These are phyloP conservation scores for Umbelopsis ramanniana DNA, from an alignment of 192 early-diverging fungal genomes.

Conservation along the genomic window DNA sequence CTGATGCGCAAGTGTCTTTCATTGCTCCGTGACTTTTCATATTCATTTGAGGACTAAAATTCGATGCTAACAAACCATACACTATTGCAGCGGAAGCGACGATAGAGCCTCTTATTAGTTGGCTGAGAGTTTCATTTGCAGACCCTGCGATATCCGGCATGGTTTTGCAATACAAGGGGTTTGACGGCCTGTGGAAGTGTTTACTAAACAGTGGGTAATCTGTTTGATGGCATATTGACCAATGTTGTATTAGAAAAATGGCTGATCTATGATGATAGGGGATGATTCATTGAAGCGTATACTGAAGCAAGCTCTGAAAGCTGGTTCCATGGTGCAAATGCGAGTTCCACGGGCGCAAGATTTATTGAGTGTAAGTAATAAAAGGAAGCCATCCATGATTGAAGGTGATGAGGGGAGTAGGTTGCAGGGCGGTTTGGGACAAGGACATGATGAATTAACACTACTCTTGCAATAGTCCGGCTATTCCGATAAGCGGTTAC, in stretches of 20 bases:
- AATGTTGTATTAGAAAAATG: not conserved
- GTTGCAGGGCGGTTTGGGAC: too few relatives aligned
- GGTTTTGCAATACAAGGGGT: slow-evolving; percentile 45
- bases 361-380: slow-evolving; percentile 40
- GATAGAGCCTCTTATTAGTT: slow-evolving; percentile 42
- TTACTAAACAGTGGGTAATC: slow-evolving; percentile 39
- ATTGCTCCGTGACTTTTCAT: not conserved
- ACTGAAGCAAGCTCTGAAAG: slow-evolving; percentile 37
- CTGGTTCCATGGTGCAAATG: slow-evolving; percentile 37
- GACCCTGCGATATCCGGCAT: slow-evolving; percentile 41
- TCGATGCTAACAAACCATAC: not conserved
- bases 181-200: slow-evolving; percentile 47
- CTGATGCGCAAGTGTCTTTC: slow-evolving; percentile 33
- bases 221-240: not conserved
- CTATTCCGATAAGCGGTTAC: slow-evolving; percentile 42
- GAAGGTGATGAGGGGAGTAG: not conserved
- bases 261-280: slow-evolving; percentile 8
- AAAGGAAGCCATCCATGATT: not conserved
- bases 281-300: slow-evolving; percentile 45
- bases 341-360: slow-evolving; percentile 42
- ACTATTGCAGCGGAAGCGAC: slow-evolving; percentile 35
- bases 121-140: slow-evolving; percentile 39
- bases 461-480: slow-evolving; percentile 30
- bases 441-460: not conserved
- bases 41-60: too few relatives aligned